phyloP scores from a whole-genome alignment of 75 land plant genomes.

The Ceratopteris richardii region DNA sequence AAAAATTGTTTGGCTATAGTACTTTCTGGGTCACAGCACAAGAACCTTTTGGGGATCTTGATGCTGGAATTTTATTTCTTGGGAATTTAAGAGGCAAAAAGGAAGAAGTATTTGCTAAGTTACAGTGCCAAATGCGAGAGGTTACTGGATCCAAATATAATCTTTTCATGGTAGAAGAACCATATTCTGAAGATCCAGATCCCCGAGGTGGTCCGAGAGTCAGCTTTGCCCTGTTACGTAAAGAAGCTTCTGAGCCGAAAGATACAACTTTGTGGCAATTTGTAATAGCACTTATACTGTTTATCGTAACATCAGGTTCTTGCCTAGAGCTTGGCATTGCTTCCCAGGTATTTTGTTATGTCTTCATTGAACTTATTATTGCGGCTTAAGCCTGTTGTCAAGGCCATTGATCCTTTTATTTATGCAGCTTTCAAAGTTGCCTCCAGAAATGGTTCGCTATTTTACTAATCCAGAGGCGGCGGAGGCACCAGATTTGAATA shows the following conservation, averaged over 20 bases:
- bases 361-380: background rate
- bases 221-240: conserved; percentile 87
- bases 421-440: conserved; percentile 72
- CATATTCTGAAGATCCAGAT: conserved; percentile 85
- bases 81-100: conserved; percentile 90
- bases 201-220: conserved; percentile 98
- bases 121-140: conserved; percentile 57
- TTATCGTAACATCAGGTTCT: conserved; percentile 78
- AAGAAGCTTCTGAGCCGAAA: conserved; percentile 89
- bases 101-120: conserved; percentile 81
- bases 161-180: conserved; percentile 96
- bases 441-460: conserved; percentile 89
- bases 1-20: conserved; percentile 88
- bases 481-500: conserved; percentile 86
- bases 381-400: background rate
- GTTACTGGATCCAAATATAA: conserved; percentile 76
- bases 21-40: conserved; percentile 95
- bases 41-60: conserved; percentile 91
- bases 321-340: conserved; percentile 95
- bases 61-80: conserved; percentile 88
- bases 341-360: conserved; percentile 51
- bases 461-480: conserved; percentile 93
- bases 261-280: conserved; percentile 94
- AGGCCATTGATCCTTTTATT: no score
- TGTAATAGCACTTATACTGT: conserved; percentile 75